Evolutionary conservation across 2,329 filamentous ascomycete species (phyloP), one percentile per base, ranked within the genome.

Genomic region (Scopulariopsis brevicaulis): DNA sequence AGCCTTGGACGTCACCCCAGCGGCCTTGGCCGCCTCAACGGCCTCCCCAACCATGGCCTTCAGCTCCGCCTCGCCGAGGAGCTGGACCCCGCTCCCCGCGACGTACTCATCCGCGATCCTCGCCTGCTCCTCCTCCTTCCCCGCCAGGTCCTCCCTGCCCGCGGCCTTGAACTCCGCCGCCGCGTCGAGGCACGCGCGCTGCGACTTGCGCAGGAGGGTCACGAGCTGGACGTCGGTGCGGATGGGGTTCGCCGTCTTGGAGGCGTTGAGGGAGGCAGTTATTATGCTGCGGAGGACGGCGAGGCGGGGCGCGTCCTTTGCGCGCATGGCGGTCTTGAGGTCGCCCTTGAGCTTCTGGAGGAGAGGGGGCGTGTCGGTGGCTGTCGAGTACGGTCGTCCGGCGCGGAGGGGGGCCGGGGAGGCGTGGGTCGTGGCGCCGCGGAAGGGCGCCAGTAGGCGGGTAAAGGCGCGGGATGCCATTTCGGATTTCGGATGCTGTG

Each of bases 171-270:
- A 89, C 67, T 91, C 85, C 40, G 75, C 74, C 18, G 76, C 77
- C 1, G 88, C 83, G 20, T 84, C 80, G 55, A 78, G 73, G 4
- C 79, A 76, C 1, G 78, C 74, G 51, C 79, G 78, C 24, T 81
- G 78, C 56, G 83, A 80, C 71, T 85, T 86, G 62, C 82, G 79
- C 58, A 94, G 77, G 54, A 92, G 74, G 8, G 77, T 73, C 32
- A 90, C 80, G 58, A 93, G 77, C 65, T 87, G 82, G 62, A 80
- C 77, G 69, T 93, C 87, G 24, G 83, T 88, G 58, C 74, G 76
- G 66, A 92, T 82, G n/a, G 89, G 88, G 46, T 74, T 76, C 46
- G 78, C 67, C 15, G 87, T 90, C 72, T 92, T 92, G 68, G 84
- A 86, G 37, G 86, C 84, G 70, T 91, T 92, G 64, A 85, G 84